phyloP scores from a whole-genome alignment of 208 protist species.

The Leishmania tropica region DNA sequence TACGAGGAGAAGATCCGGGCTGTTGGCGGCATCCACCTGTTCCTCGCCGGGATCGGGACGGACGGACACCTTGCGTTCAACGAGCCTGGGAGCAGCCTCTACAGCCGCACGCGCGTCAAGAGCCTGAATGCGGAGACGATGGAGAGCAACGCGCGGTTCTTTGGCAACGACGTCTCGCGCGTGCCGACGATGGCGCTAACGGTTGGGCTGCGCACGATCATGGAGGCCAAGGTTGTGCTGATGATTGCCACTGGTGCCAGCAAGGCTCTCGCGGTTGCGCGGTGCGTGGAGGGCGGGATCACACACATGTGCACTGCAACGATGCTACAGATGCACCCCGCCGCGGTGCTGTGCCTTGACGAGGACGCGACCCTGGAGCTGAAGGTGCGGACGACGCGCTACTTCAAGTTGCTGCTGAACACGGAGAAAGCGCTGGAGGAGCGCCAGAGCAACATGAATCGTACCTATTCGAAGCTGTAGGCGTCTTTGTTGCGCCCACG shows the following conservation, averaged over 20 bases:
- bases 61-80: constrained; percentile 97
- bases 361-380: constrained; percentile 92
- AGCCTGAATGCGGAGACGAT: constrained; percentile 95
- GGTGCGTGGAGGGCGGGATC: constrained; percentile 91
- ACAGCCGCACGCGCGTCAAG: constrained; percentile 91
- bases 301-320: constrained; percentile 94
- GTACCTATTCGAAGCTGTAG: constrained; percentile 43
- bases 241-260: constrained; percentile 91
- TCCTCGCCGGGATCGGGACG: constrained; percentile 94
- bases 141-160: constrained; percentile 94
- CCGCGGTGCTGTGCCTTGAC: constrained; percentile 91
- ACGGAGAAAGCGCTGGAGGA: constrained; percentile 62
- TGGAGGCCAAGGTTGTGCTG: constrained; percentile 85
- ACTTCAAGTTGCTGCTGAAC: constrained; percentile 91
- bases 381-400: constrained; percentile 94
- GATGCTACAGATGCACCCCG: constrained; percentile 88
- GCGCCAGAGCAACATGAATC: constrained; percentile 53
- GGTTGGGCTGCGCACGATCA: constrained; percentile 94
- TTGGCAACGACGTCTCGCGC: constrained; percentile 84
- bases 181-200: constrained; percentile 96
- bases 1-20: constrained; percentile 94
- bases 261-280: constrained; percentile 90
- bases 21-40: constrained; percentile 94
- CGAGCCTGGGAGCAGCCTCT: constrained; percentile 93
- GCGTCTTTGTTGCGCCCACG: not conserved